Percentiles rank a stretch among this genome's conserved stretches.
phyloP scores from a whole-genome alignment of 1,284 basidiomycete genomes.

The Ceratobasidium sp. region DNA sequence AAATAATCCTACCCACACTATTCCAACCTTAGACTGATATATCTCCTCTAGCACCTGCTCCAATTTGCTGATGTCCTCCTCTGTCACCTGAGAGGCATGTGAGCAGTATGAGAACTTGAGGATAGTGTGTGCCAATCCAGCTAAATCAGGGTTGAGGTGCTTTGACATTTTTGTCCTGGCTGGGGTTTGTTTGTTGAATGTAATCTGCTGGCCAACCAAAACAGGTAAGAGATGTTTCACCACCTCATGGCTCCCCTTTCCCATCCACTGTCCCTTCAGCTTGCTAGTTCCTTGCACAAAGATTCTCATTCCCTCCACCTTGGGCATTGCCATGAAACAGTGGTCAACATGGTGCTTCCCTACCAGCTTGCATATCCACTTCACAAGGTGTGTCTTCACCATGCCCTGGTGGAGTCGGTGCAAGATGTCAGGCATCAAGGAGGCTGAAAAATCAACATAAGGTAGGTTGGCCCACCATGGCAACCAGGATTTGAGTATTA shows the following conservation, averaged over 20 bases:
- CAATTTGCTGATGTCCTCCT: conserved; percentile 36
- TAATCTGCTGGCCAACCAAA: background rate
- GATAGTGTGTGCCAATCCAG: conserved; percentile 7
- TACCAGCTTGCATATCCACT: conserved; percentile 45
- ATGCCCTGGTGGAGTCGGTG: conserved; percentile 57
- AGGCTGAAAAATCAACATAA: conserved; percentile 51
- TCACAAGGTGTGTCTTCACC: conserved; percentile 52
- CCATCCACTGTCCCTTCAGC: conserved; percentile 53
- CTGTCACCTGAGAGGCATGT: background rate
- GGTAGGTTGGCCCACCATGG: conserved; percentile 54
- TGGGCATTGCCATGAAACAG: conserved; percentile 38
- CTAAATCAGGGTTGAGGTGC: conserved; percentile 18
- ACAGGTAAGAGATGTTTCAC: conserved; percentile 47
- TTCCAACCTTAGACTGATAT: conserved; percentile 48
- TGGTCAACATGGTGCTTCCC: conserved; percentile 41
- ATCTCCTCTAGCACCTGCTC: conserved; percentile 45
- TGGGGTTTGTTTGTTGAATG: too few relatives aligned
- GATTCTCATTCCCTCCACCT: background rate
- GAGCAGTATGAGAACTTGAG: conserved; percentile 9
- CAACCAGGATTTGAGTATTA: background rate
- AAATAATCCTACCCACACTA: conserved; percentile 20
- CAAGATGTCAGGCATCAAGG: conserved; percentile 54
- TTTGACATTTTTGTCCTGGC: background rate
- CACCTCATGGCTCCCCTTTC: conserved; percentile 56
- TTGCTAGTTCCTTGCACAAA: conserved; percentile 46